A percentile compares a stretch with the other conserved stretches of the same genome.
These are phyloP conservation scores for Tetrahymena malaccensis DNA, from an alignment of 73 alveolate species.

Conservation along the genomic window DNA sequence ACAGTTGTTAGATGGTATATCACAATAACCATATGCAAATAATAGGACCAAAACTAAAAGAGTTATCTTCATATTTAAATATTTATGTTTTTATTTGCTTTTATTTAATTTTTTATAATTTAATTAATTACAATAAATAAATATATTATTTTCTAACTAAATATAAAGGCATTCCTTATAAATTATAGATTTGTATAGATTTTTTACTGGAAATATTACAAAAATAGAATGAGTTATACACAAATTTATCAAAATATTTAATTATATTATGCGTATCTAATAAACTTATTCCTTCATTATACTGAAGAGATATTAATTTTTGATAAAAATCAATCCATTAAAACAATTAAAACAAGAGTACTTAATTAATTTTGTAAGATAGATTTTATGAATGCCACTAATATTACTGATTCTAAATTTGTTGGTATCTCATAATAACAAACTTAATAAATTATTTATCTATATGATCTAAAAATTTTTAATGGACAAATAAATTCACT, in stretches of 20 bases:
- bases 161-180: neutral
- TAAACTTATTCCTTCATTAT: neutral
- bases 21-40: neutral
- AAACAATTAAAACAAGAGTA: too few relatives aligned
- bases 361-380: neutral
- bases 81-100: too few relatives aligned
- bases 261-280: neutral
- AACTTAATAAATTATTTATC: too few relatives aligned
- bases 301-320: neutral
- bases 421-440: neutral
- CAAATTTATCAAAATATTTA: too few relatives aligned
- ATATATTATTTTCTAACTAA: too few relatives aligned
- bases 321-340: neutral
- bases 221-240: neutral
- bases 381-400: too few relatives aligned
- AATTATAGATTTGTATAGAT: neutral
- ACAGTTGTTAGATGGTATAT: neutral
- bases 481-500: too few relatives aligned
- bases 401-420: neutral
- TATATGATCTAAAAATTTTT: too few relatives aligned
- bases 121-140: too few relatives aligned
- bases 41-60: neutral
- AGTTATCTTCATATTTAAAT: neutral
- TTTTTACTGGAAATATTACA: neutral
- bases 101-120: too few relatives aligned